These are phyloP conservation scores for Microcyclosporella mali DNA, from an alignment of 2,329 filamentous ascomycete genomes.

Conservation along the genomic window DNA sequence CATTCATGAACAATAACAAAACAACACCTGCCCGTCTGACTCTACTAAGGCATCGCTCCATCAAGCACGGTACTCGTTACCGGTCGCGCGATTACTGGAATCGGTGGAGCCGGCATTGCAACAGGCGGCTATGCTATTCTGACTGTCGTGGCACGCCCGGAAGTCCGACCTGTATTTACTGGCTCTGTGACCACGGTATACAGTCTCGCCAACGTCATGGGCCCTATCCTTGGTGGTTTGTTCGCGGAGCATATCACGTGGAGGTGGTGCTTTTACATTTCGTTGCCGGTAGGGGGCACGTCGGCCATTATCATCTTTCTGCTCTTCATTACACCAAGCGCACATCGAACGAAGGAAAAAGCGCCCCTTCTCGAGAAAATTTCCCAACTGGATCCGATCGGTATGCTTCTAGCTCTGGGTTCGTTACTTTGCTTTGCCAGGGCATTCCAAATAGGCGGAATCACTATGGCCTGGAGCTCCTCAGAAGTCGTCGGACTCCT, in stretches of 20 bases:
- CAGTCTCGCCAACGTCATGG: conserved; percentile 8
- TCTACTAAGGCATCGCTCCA: too few relatives aligned
- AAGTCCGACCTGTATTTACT: conserved; percentile 11
- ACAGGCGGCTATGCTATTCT: conserved; percentile 27
- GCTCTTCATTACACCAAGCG: conserved; percentile 27
- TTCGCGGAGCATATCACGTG: conserved; percentile 42
- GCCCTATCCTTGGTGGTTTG: conserved; percentile 13
- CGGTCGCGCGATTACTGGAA: conserved; percentile 34
- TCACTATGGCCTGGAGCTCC: conserved; percentile 31
- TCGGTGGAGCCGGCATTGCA: conserved; percentile 32
- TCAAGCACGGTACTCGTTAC: conserved; percentile 35
- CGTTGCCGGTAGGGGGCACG: conserved; percentile 41
- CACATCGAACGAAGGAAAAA: conserved; percentile 20
- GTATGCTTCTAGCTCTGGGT: conserved; percentile 33
- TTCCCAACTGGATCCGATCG: conserved; percentile 33
- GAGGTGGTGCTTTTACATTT: conserved; percentile 38
- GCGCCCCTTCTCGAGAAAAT: conserved; percentile 20
- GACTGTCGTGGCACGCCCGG: conserved; percentile 10
- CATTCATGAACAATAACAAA: too few relatives aligned
- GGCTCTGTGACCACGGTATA: conserved; percentile 19
- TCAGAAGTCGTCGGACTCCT: conserved; percentile 32
- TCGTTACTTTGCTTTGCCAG: conserved; percentile 33
- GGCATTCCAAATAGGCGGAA: conserved; percentile 35
- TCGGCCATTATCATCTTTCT: conserved; percentile 26
- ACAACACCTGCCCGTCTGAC: too few relatives aligned